These are phyloP conservation scores for Monoraphidium neglectum DNA, from an alignment of 139 green algal species.

Conservation along the genomic window DNA sequence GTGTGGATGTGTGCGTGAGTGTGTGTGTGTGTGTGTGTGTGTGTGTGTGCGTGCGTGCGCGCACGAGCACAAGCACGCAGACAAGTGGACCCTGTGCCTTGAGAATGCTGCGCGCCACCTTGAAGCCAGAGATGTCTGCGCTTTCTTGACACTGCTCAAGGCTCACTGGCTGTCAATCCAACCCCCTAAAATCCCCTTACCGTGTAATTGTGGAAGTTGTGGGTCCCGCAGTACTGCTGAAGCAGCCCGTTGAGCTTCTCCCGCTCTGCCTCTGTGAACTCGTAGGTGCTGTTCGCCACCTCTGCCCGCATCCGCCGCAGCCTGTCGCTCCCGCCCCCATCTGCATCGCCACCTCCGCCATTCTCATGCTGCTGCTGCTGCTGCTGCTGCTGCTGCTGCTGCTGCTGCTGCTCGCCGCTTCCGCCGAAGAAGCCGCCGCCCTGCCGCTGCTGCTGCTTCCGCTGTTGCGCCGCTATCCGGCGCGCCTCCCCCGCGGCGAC, in stretches of 20 bases:
- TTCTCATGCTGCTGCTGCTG: not conserved
- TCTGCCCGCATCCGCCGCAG: slow-evolving; percentile 3
- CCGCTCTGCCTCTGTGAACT: slow-evolving; percentile 42
- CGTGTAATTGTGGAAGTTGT: slow-evolving; percentile 97
- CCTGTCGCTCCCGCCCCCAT: not conserved
- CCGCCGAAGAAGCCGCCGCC: too few species aligned
- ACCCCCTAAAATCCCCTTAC: too few species aligned
- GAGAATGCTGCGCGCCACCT: too few species aligned
- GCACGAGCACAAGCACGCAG: too few species aligned
- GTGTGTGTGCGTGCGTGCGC: too few species aligned
- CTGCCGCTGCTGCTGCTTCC: slow-evolving; percentile 35
- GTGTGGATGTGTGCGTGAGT: too few species aligned
- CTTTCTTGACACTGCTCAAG: too few species aligned
- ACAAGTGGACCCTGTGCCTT: too few species aligned
- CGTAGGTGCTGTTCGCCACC: slow-evolving; percentile 26
- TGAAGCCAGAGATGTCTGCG: too few species aligned
- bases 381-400: slow-evolving; percentile 31
- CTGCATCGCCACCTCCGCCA: not conserved
- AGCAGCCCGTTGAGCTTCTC: slow-evolving; percentile 69
- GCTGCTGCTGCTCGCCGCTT: slow-evolving; percentile 71
- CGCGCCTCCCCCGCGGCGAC: not conserved
- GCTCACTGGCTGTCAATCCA: too few species aligned
- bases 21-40: too few species aligned
- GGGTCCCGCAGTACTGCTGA: slow-evolving; percentile 78
- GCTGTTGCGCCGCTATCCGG: slow-evolving; percentile 17